Evolutionary conservation across 2,329 filamentous ascomycete species (phyloP).

Genomic region (Aspergillus sp.): DNA sequence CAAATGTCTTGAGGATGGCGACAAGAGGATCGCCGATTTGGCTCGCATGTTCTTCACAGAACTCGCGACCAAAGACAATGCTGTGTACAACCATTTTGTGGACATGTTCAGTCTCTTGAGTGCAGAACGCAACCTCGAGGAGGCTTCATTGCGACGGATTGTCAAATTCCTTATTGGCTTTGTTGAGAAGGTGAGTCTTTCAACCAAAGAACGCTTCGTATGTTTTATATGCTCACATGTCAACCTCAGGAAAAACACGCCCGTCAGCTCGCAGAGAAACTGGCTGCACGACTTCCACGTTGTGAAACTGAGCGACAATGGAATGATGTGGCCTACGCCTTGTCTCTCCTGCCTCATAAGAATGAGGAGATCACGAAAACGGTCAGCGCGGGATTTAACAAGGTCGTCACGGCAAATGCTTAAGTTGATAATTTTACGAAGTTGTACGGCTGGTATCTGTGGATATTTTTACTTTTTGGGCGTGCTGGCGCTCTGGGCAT

Average conservation of each 20-base stretch:
- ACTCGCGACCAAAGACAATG: constrained; percentile 95
- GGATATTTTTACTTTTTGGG: background rate
- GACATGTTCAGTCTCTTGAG: constrained; percentile 97
- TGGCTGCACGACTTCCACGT: constrained; percentile 77
- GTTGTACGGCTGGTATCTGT: constrained; percentile 14
- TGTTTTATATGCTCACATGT: background rate
- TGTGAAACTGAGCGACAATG: constrained; percentile 94
- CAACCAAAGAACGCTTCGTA: background rate
- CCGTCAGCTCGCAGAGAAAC: constrained; percentile 86
- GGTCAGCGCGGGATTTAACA: constrained; percentile 51
- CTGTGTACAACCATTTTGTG: constrained; percentile 98
- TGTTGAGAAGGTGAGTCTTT: constrained; percentile 77
- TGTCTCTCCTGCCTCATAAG: constrained; percentile 79
- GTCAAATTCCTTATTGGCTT: constrained; percentile 92
- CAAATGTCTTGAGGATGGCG: constrained; percentile 95
- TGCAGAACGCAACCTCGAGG: constrained; percentile 74
- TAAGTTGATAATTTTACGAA: constrained; percentile 27
- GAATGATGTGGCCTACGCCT: constrained; percentile 93
- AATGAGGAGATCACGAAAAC: constrained; percentile 47
- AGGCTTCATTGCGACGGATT: constrained; percentile 81
- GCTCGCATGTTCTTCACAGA: constrained; percentile 98
- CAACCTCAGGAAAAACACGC: constrained; percentile 82
- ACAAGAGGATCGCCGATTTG: constrained; percentile 89
- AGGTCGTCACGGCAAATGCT: constrained; percentile 62
- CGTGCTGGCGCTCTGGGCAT: background rate